Evolutionary conservation across 1,139 yeast species (phyloP).

Genomic region (Torulaspora globosa): DNA sequence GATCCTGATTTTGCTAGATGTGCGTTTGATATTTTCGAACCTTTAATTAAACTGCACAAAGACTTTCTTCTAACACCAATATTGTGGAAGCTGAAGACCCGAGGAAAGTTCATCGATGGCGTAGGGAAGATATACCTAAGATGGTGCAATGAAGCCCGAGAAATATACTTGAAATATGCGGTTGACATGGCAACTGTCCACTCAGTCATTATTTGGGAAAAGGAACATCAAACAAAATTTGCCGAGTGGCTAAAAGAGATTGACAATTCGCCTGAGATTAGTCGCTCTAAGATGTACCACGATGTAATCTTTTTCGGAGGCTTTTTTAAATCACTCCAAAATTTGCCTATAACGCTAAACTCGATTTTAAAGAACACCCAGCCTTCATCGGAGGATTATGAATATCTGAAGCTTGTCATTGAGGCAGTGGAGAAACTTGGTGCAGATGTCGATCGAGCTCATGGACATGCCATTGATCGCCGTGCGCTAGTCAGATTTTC

Average conservation of each 20-base stretch:
- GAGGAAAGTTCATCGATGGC: conserved; percentile 64
- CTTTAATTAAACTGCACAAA: conserved; percentile 59
- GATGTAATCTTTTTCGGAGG: conserved; percentile 67
- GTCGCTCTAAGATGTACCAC: conserved; percentile 46
- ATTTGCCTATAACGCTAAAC: conserved; percentile 60
- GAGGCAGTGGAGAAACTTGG: conserved; percentile 45
- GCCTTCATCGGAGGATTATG: conserved; percentile 53
- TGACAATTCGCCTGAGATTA: conserved; percentile 44
- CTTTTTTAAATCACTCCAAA: conserved; percentile 69
- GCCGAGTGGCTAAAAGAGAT: conserved; percentile 46
- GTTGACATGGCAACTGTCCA: conserved; percentile 49
- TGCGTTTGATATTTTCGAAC: conserved; percentile 58
- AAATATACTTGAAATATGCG: conserved; percentile 58
- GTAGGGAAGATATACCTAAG: conserved; percentile 60
- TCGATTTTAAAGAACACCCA: conserved; percentile 55
- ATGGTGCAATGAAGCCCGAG: conserved; percentile 62
- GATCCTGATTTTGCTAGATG: conserved; percentile 55
- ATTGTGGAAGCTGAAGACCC: conserved; percentile 45
- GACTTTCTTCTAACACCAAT: conserved; percentile 55
- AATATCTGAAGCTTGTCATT: conserved; percentile 52
- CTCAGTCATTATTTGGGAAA: conserved; percentile 51
- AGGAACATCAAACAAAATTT: conserved; percentile 48
- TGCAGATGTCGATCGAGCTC: conserved; percentile 50
- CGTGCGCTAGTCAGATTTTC: conserved; percentile 48
- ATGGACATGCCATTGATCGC: conserved; percentile 52